Evolutionary conservation across 1,284 basidiomycete genomes (phyloP).

Genomic region (Phellopilus nigrolimitatus): DNA sequence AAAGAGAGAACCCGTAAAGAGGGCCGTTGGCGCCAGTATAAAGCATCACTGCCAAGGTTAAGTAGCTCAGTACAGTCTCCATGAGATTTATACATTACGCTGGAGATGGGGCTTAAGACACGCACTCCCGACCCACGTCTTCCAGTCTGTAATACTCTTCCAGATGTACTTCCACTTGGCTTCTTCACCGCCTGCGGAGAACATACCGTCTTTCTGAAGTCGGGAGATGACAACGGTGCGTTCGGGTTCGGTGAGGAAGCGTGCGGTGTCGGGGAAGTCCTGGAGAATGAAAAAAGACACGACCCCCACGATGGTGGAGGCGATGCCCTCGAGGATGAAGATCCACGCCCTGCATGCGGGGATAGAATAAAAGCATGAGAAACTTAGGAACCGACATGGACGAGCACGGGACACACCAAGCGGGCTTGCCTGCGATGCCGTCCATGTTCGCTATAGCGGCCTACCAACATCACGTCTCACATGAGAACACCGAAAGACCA

Average conservation of each 20-base stretch:
- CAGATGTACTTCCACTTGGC: slow-evolving; percentile 58
- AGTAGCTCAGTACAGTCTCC: neutral
- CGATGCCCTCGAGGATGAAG: slow-evolving; percentile 18
- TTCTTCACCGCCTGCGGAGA: slow-evolving; percentile 65
- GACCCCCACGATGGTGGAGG: slow-evolving; percentile 31
- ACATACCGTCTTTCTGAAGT: slow-evolving; percentile 66
- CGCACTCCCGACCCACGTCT: slow-evolving; percentile 60
- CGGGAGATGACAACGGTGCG: slow-evolving; percentile 44
- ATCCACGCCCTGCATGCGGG: slow-evolving; percentile 31
- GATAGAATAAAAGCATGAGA: neutral
- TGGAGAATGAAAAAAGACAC: slow-evolving; percentile 35
- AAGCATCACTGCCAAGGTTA: slow-evolving; percentile 41
- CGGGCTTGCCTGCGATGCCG: slow-evolving; percentile 27
- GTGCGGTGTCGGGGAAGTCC: slow-evolving; percentile 39
- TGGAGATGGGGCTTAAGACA: no score
- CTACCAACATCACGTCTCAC: neutral
- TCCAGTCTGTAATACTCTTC: slow-evolving; percentile 63
- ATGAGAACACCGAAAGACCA: neutral
- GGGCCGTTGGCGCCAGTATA: slow-evolving; percentile 59
- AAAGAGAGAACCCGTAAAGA: slow-evolving; percentile 69
- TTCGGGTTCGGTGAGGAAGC: slow-evolving; percentile 35
- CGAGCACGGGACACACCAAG: slow-evolving; percentile 20
- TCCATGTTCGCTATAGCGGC: slow-evolving; percentile 25
- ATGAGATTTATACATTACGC: no score
- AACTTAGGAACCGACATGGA: neutral